Base-by-base conservation (phyloP, 352 stramenopile species). In the Globisporangium viniferum region DNA sequence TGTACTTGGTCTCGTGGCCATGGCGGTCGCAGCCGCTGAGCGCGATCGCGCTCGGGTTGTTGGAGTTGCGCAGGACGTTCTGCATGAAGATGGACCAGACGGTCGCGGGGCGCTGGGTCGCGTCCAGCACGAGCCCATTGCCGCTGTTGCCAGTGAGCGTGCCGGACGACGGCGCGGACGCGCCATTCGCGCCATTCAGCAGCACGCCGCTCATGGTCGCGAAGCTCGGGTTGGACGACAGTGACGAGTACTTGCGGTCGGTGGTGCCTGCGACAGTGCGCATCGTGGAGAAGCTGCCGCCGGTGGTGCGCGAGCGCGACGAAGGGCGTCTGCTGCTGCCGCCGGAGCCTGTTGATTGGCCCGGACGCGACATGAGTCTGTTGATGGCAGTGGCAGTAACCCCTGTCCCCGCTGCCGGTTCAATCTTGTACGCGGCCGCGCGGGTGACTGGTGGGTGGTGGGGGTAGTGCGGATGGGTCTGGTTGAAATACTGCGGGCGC, bases 71-170 rank as follows among this genome's bases (percentile, higher is more conserved):
- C 51, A 71, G 41, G 5, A 71, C 66, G 5, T 57, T 71, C 41
- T 71, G 66, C 49, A 67, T 48, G 46, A 71, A 71, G 18, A 71
- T 29, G 20, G 59, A 51, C 66, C 66, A 71, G 51, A 71, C 41
- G 4, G 66, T 71, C 8, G 59, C 24, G 4, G 59, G 15, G 9
- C 35, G 41, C 39, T 41, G 31, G 15, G 59, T 71, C 39, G 66
- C 39, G 53, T 67, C 66, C 14, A 71, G 51, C n/a, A 57, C 20
- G 1, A 18, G 8, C 18, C 64, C 58, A 39, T 44, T 39, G 9
- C 20, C 31, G 53, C 36, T 54, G 58, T 12, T 31, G 60, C 27
- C 46, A 31, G 49, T 46, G 39, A 46, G 39, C 14, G 14, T 51
- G 29, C 24, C n/a, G 0, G 22, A 39, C 8, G 49, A 24, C 14